phyloP scores from a whole-genome alignment of 257 asterid species.

The Ilex aquifolium region DNA sequence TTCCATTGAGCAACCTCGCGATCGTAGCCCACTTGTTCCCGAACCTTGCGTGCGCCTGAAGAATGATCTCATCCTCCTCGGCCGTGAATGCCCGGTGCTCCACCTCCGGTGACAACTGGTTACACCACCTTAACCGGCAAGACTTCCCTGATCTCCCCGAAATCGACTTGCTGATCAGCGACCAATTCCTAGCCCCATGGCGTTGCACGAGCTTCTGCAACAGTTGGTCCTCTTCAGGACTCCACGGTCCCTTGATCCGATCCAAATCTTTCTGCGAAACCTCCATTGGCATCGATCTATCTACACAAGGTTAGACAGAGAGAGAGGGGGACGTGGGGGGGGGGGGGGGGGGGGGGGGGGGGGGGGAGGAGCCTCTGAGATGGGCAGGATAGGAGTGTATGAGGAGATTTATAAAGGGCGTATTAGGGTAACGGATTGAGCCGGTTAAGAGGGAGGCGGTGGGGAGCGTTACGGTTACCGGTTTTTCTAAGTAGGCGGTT shows the following conservation, averaged over 20 bases:
- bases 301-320: neutral
- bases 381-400: neutral
- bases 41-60: conserved; percentile 28
- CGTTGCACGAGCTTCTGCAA: conserved; percentile 28
- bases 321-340: neutral
- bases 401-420: conserved; percentile 11
- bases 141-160: conserved; percentile 54
- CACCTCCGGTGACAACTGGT: conserved; percentile 55
- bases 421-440: conserved; percentile 23
- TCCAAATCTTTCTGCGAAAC: neutral
- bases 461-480: conserved; percentile 34
- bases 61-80: conserved; percentile 41
- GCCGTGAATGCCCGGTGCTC: conserved; percentile 39
- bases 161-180: conserved; percentile 35
- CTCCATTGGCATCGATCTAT: conserved; percentile 1
- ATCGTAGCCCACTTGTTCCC: conserved; percentile 33
- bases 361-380: neutral
- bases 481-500: conserved; percentile 23
- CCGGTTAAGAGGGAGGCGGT: conserved; percentile 19
- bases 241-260: conserved; percentile 51
- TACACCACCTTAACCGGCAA: conserved; percentile 54
- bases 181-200: conserved; percentile 49
- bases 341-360: too few relatives aligned
- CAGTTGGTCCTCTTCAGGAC: conserved; percentile 36
- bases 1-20: conserved; percentile 8